Evolutionary conservation across 2,329 filamentous ascomycete genomes (phyloP).

Genomic region (Arachnomyces sp.): DNA sequence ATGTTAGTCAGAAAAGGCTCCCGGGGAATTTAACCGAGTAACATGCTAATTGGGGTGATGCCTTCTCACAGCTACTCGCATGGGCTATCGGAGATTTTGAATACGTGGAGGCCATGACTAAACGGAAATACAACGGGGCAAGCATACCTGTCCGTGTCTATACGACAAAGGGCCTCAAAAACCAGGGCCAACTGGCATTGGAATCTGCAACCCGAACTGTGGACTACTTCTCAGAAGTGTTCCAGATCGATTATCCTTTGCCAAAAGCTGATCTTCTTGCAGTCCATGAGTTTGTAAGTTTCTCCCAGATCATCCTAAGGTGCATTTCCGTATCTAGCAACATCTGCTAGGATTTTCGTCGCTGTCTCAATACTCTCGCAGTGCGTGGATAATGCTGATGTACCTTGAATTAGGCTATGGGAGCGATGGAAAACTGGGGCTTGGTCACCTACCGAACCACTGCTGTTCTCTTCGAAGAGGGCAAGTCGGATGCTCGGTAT

Average conservation of each 20-base stretch:
- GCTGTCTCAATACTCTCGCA: slow-evolving; percentile 7
- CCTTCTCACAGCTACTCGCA: slow-evolving; percentile 67
- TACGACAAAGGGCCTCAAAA: slow-evolving; percentile 86
- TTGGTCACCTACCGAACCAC: slow-evolving; percentile 94
- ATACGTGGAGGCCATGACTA: slow-evolving; percentile 85
- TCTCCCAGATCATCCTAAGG: too few relatives aligned
- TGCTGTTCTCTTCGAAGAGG: slow-evolving; percentile 90
- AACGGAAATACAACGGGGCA: slow-evolving; percentile 85
- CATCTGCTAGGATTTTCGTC: not conserved
- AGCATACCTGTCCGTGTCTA: slow-evolving; percentile 90
- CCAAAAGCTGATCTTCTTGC: slow-evolving; percentile 87
- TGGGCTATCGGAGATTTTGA: slow-evolving; percentile 98
- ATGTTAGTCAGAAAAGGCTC: slow-evolving; percentile 38
- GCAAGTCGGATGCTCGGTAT: slow-evolving; percentile 80
- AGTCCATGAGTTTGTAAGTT: slow-evolving; percentile 80
- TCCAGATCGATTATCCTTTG: slow-evolving; percentile 84
- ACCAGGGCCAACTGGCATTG: slow-evolving; percentile 82
- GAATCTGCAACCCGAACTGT: slow-evolving; percentile 89
- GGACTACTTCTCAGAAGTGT: slow-evolving; percentile 92
- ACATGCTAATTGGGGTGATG: slow-evolving; percentile 34
- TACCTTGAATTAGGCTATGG: slow-evolving; percentile 34
- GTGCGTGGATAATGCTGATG: slow-evolving; percentile 34
- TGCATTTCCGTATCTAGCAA: not conserved
- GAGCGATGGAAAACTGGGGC: slow-evolving; percentile 95
- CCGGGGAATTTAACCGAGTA: too few relatives aligned